Base-by-base conservation (phyloP, 1,284 basidiomycete species). In the Malassezia vespertilionis region DNA sequence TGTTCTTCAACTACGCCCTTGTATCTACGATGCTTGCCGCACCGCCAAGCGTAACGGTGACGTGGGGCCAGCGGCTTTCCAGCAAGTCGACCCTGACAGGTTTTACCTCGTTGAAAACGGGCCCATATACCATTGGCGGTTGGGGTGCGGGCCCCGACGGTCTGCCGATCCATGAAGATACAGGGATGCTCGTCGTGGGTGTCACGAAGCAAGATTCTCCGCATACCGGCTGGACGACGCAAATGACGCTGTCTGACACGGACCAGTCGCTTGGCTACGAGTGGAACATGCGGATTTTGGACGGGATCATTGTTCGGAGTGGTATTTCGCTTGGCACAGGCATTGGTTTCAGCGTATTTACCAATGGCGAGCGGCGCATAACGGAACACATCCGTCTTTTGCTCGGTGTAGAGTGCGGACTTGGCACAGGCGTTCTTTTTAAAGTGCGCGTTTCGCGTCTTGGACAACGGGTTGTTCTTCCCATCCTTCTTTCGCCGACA, bases 401-500 rank as follows among this genome's bases (percentile, higher is more conserved):
- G 0, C 34, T 73, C 24, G 71, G 69, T 2, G 37, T 74, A 36
- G 66, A 65, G 9, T 58, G 62, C 33, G 64, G 58, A 0, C 28
- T 71, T 0, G 60, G 66, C 0, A 33, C 51, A 2, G 72, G 71
- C 1, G 60, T 74, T 21, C 62, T 57, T 12, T 34, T 73, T 44
- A 57, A 70, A 11, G 20, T 73, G n/a, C 59, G 52, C 42, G 55
- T 77, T 35, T 70, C 72, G n/a, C 69, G 76, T 21, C 57, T 81
- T 3, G 77, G 78, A 3, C 80, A 82, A 56, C 74, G 74, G 32
- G 68, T 80, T 56, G 63, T 72, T 9, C 44, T 81, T 5, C 80
- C 80, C 3, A 76, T 82, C 53, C 59, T 77, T n/a, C 68, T 82
- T 7, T 73, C 76, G 0, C 73, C 72, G 21, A 71, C 76, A 40